phyloP scores from a whole-genome alignment of 2,329 filamentous ascomycete species.

The Trichoderma afroharzianum region DNA sequence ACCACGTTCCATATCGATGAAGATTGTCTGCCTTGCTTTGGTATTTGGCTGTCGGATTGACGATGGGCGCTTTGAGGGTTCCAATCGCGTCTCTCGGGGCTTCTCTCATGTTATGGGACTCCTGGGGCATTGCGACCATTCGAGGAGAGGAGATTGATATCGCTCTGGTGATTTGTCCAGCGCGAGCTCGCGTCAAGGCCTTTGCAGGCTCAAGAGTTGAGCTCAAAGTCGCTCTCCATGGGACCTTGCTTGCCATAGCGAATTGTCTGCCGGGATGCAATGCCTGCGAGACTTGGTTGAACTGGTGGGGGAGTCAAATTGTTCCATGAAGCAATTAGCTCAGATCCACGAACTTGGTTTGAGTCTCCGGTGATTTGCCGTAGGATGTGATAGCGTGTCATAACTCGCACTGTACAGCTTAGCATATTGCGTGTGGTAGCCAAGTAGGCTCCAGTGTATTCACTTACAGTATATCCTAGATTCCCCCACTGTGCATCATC shows the following conservation, averaged over 20 bases:
- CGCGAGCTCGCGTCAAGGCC: constrained; percentile 40
- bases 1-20: constrained; percentile 92
- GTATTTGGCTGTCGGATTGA: constrained; percentile 94
- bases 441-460: not conserved
- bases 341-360: not conserved
- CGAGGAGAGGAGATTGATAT: constrained; percentile 47
- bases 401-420: not conserved
- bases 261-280: not conserved
- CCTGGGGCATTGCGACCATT: constrained; percentile 56
- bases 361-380: constrained; percentile 8
- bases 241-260: constrained; percentile 58
- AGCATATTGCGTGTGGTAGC: not conserved
- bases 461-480: not conserved
- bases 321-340: constrained; percentile 5
- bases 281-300: not conserved
- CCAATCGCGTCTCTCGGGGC: constrained; percentile 56
- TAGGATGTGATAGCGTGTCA: not conserved
- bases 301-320: not conserved
- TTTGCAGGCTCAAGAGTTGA: constrained; percentile 54
- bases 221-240: constrained; percentile 52
- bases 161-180: constrained; percentile 43
- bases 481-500: not conserved
- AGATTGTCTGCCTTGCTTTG: constrained; percentile 79
- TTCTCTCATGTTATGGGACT: constrained; percentile 64
- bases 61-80: constrained; percentile 70